Percentiles rank a stretch among this genome's conserved stretches.
These are phyloP conservation scores for Tetraselmis chui DNA, from an alignment of 139 green algal genomes.

Conservation along the genomic window DNA sequence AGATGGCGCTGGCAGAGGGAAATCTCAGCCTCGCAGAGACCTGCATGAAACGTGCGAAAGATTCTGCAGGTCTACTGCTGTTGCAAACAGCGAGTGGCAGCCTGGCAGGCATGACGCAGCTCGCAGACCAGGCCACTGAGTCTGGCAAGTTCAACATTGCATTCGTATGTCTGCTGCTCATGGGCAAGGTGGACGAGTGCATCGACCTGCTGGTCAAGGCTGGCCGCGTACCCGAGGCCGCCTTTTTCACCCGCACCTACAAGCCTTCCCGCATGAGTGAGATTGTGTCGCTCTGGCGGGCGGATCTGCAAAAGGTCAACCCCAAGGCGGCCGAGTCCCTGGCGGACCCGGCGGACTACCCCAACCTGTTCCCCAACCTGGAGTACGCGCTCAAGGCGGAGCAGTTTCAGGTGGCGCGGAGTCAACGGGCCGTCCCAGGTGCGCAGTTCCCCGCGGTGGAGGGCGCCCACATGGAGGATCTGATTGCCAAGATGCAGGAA, in stretches of 20 bases:
- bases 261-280: slow-evolving; percentile 62
- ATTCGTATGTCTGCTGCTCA: slow-evolving; percentile 82
- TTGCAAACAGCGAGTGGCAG: slow-evolving; percentile 51
- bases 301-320: slow-evolving; percentile 89
- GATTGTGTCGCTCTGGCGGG: slow-evolving; percentile 74
- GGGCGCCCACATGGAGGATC: not conserved
- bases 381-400: slow-evolving; percentile 70
- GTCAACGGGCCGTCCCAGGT: not conserved
- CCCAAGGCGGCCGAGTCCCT: slow-evolving; percentile 90
- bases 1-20: slow-evolving; percentile 30
- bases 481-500: not conserved
- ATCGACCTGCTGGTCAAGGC: slow-evolving; percentile 63
- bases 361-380: slow-evolving; percentile 93
- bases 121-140: slow-evolving; percentile 28
- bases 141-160: slow-evolving; percentile 79
- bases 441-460: not conserved
- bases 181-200: slow-evolving; percentile 70
- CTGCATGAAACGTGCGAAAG: slow-evolving; percentile 67
- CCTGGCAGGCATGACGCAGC: slow-evolving; percentile 29
- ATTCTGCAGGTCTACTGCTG: slow-evolving; percentile 86
- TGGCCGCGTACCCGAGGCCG: slow-evolving; percentile 84
- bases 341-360: slow-evolving; percentile 89
- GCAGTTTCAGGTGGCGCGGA: slow-evolving; percentile 11
- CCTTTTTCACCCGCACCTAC: slow-evolving; percentile 94
- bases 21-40: slow-evolving; percentile 59